Evolutionary conservation across 1,139 yeast genomes (phyloP).

Genomic region (Sugiyamaella pinicola): DNA sequence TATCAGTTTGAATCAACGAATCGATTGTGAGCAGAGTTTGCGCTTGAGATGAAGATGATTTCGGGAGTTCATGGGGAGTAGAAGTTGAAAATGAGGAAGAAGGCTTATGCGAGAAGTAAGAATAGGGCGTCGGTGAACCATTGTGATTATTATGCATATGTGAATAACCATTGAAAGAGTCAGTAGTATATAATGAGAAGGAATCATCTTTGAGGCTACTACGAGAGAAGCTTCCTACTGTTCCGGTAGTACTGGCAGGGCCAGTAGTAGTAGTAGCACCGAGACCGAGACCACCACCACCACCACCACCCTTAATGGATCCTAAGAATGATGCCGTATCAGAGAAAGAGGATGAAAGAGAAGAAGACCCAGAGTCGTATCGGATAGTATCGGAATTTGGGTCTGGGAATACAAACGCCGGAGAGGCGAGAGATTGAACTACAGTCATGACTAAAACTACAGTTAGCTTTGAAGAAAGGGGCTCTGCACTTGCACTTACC

Average conservation of each 20-base stretch:
- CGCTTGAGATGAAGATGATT: not conserved
- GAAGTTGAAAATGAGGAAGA: constrained; percentile 13
- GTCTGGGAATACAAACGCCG: constrained; percentile 19
- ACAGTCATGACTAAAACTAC: constrained; percentile 10
- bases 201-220: constrained; percentile 9
- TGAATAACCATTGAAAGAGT: not conserved
- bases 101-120: constrained; percentile 7
- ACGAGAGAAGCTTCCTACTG: constrained; percentile 4
- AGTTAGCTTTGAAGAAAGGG: constrained; percentile 1
- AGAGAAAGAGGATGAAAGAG: constrained; percentile 12
- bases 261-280: no score
- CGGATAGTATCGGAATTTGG: constrained; percentile 13
- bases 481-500: not conserved
- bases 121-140: constrained; percentile 1
- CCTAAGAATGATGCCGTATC: constrained; percentile 13
- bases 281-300: no score
- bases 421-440: constrained; percentile 15
- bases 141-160: not conserved
- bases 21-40: constrained; percentile 27
- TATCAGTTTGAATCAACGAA: constrained; percentile 30
- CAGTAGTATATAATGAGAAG: constrained; percentile 11
- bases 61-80: constrained; percentile 12
- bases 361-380: constrained; percentile 14
- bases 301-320: constrained; percentile 11
- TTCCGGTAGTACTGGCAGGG: not conserved